A percentile compares a stretch with the other conserved stretches of the same genome.
Conservation (phyloP, 2,329 filamentous ascomycete genomes). For the Fusarium decemcellulare region DNA sequence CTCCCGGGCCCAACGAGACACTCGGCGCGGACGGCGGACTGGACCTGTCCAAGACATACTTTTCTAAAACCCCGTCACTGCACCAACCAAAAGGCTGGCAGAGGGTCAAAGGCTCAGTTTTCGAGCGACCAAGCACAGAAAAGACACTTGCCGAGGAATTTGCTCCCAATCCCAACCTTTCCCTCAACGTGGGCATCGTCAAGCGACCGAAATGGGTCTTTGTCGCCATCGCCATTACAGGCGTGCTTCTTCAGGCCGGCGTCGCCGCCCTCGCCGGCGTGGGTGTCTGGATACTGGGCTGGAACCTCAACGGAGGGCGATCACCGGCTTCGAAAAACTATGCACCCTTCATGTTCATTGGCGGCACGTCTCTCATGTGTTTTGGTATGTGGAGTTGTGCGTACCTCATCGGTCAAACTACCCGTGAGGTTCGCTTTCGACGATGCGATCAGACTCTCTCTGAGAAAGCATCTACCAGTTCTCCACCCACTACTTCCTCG, state of each 20-base stretch:
- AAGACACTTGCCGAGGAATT: not conserved
- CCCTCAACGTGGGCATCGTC: slow-evolving; percentile 5
- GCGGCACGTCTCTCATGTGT: slow-evolving; percentile 34
- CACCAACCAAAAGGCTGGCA: too few relatives aligned
- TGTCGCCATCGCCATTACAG: not conserved
- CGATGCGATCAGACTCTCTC: not conserved
- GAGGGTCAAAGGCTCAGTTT: too few relatives aligned
- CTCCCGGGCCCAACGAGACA: too few relatives aligned
- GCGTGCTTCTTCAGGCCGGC: slow-evolving; percentile 22
- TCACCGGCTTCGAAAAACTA: slow-evolving; percentile 13
- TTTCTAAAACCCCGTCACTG: too few relatives aligned
- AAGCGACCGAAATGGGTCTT: not conserved
- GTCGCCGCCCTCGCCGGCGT: slow-evolving; percentile 35
- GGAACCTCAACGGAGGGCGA: slow-evolving; percentile 13
- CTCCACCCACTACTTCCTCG: too few relatives aligned
- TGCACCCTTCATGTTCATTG: slow-evolving; percentile 38
- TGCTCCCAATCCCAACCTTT: slow-evolving; percentile 2
- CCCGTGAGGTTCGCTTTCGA: slow-evolving; percentile 25
- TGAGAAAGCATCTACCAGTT: too few relatives aligned
- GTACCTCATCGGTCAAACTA: slow-evolving; percentile 37
- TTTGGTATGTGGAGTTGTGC: slow-evolving; percentile 41
- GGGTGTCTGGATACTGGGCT: slow-evolving; percentile 28
- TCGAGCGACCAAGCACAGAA: too few relatives aligned
- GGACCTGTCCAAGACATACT: too few relatives aligned
- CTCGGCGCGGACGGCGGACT: too few relatives aligned